These are phyloP conservation scores for Lentinula detonsa DNA, from an alignment of 768 basidiomycete species.

Conservation along the genomic window DNA sequence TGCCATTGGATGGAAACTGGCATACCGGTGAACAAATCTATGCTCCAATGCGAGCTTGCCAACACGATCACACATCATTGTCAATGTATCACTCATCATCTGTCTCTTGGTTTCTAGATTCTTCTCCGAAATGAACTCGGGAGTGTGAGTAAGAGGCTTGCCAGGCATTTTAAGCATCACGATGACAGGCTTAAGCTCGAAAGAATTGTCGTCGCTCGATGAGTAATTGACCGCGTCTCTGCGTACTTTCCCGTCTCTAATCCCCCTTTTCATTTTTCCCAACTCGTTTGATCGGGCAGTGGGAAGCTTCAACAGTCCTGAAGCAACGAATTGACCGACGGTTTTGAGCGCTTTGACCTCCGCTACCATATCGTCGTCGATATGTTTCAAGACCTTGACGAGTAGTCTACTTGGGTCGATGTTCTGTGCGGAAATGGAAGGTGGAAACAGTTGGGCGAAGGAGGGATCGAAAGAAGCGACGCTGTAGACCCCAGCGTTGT, in stretches of 20 bases:
- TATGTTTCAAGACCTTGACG: background rate
- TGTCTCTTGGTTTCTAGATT: background rate
- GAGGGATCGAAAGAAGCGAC: conserved; percentile 1
- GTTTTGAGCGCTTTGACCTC: conserved; percentile 3
- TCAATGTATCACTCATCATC: background rate
- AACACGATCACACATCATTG: background rate
- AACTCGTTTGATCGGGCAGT: background rate
- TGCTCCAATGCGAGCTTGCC: background rate
- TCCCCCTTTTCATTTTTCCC: background rate
- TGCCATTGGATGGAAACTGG: too few relatives aligned
- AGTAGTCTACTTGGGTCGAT: background rate
- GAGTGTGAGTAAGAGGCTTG: background rate
- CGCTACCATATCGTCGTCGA: background rate
- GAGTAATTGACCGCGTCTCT: background rate
- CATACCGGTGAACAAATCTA: conserved; percentile 1
- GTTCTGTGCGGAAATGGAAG: background rate
- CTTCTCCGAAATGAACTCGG: background rate
- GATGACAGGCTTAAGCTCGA: conserved; percentile 4
- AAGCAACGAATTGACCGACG: conserved; percentile 2
- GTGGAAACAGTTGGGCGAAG: background rate
- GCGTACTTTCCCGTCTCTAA: background rate
- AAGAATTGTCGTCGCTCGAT: background rate
- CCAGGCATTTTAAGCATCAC: conserved; percentile 1
- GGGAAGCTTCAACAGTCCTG: background rate
- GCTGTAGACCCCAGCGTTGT: conserved; percentile 1